These are phyloP conservation scores for Amylostereum areolatum DNA, from an alignment of 1,284 basidiomycete species.

Conservation along the genomic window DNA sequence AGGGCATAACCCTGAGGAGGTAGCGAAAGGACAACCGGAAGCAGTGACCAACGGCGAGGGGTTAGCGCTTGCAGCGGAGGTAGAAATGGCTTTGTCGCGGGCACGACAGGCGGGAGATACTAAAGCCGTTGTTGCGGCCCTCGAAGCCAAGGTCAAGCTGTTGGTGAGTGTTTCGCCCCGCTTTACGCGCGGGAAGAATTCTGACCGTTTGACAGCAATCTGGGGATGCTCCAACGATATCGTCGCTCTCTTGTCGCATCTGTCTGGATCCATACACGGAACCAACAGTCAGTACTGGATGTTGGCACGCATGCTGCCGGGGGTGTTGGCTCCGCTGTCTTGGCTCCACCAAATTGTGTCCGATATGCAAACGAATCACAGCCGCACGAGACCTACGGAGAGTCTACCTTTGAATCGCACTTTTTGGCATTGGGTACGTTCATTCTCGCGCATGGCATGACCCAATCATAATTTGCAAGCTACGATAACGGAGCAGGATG, in stretches of 20 bases:
- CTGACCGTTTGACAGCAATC: conserved; percentile 32
- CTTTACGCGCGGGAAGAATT: background rate
- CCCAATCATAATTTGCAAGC: no score
- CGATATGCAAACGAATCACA: conserved; percentile 80
- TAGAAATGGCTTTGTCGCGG: conserved; percentile 40
- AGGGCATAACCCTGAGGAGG: conserved; percentile 20
- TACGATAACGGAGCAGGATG: no score
- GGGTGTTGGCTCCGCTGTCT: conserved; percentile 77
- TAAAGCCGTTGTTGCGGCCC: conserved; percentile 40
- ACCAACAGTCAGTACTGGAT: conserved; percentile 75
- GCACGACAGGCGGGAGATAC: conserved; percentile 45
- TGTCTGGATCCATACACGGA: conserved; percentile 72
- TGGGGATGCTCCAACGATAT: conserved; percentile 36
- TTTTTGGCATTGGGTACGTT: background rate
- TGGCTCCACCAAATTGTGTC: conserved; percentile 74
- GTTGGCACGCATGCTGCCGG: conserved; percentile 79
- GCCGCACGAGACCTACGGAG: conserved; percentile 62
- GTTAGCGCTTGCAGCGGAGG: conserved; percentile 18
- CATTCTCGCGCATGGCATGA: no score
- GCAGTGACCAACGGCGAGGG: conserved; percentile 8
- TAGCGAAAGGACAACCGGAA: conserved; percentile 2
- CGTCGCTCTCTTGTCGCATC: conserved; percentile 59
- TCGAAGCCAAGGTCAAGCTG: conserved; percentile 55
- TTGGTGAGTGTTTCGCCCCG: conserved; percentile 36
- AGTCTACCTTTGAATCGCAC: conserved; percentile 44